phyloP scores from a whole-genome alignment of 2,329 filamentous ascomycete genomes.

The Seiridium unicorne region DNA sequence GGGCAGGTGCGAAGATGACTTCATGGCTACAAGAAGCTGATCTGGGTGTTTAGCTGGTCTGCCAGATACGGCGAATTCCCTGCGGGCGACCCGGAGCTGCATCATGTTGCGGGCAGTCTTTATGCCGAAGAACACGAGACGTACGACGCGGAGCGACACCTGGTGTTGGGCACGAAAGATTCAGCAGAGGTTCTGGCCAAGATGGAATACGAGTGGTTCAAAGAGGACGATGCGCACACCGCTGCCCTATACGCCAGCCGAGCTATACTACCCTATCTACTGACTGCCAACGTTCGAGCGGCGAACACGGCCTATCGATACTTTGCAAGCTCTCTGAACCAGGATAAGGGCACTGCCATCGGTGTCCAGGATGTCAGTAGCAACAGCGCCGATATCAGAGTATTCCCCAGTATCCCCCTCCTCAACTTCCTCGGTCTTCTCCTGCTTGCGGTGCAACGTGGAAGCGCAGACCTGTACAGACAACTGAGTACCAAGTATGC shows the following conservation, averaged over 20 bases:
- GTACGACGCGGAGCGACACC: conserved; percentile 90
- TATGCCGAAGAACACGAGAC: conserved; percentile 92
- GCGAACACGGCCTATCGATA: conserved; percentile 80
- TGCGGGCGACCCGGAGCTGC: conserved; percentile 88
- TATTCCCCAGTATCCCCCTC: conserved; percentile 90
- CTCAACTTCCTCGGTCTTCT: conserved; percentile 91
- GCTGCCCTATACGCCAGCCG: conserved; percentile 84
- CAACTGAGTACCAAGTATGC: conserved; percentile 82
- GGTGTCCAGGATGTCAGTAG: conserved; percentile 79
- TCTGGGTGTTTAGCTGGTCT: conserved; percentile 66
- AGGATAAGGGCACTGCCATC: conserved; percentile 53
- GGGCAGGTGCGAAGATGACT: background rate
- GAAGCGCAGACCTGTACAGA: conserved; percentile 73
- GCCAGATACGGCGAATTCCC: conserved; percentile 82
- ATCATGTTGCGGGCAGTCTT: conserved; percentile 84
- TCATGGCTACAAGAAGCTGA: background rate
- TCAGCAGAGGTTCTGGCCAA: conserved; percentile 77
- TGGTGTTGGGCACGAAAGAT: conserved; percentile 84
- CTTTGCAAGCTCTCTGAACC: conserved; percentile 66
- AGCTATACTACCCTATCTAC: conserved; percentile 84
- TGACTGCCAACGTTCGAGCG: conserved; percentile 85
- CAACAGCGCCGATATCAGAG: conserved; percentile 67
- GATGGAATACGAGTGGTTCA: conserved; percentile 94
- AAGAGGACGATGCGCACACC: conserved; percentile 80
- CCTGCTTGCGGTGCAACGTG: conserved; percentile 79